These are phyloP conservation scores for Dichomitus squalens DNA, from an alignment of 1,284 basidiomycete genomes.

Conservation along the genomic window DNA sequence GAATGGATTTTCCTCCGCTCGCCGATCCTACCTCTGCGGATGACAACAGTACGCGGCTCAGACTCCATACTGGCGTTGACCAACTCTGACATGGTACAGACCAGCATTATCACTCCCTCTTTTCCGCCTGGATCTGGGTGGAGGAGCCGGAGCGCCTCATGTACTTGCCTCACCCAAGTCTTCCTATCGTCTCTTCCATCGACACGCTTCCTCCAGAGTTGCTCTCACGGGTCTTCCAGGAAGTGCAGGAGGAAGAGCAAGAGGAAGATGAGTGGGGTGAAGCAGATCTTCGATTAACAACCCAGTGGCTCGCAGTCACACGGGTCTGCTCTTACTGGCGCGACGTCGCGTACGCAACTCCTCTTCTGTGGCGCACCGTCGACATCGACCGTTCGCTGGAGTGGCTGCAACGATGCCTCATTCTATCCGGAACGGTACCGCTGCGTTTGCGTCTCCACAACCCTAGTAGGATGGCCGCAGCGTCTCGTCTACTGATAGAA, in stretches of 20 bases:
- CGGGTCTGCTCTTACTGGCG: neutral
- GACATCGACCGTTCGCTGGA: neutral
- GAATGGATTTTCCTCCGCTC: no score
- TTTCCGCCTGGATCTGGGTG: no score
- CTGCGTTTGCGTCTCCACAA: neutral
- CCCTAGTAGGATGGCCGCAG: neutral
- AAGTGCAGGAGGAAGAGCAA: neutral
- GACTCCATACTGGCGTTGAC: no score
- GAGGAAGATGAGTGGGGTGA: no score
- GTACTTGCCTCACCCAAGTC: no score
- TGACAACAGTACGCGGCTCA: no score
- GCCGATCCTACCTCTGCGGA: no score
- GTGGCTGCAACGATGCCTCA: neutral
- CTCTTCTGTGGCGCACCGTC: neutral
- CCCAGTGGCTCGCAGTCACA: neutral
- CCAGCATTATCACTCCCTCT: no score
- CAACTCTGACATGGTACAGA: no score
- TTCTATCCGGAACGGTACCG: neutral
- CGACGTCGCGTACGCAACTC: neutral
- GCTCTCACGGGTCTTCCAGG: neutral
- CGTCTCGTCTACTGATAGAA: neutral
- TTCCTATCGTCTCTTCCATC: neutral
- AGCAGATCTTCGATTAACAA: neutral
- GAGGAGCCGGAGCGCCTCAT: no score
- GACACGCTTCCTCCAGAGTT: neutral